Conservation (phyloP, 2,329 filamentous ascomycete species). For the Bretziella fagacearum region DNA sequence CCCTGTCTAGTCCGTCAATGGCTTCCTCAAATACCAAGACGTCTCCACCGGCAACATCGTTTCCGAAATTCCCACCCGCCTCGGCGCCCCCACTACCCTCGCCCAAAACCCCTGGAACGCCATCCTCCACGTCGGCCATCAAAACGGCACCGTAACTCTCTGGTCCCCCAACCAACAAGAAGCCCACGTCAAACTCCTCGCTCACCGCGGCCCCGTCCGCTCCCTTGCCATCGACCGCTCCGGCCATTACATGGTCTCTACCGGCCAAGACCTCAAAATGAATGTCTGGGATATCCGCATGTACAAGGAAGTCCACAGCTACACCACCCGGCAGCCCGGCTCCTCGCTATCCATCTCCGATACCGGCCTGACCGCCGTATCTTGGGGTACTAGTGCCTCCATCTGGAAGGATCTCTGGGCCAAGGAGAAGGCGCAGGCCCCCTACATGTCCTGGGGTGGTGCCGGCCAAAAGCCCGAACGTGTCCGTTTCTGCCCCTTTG, state of each 20-base stretch:
- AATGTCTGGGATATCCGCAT: slow-evolving; percentile 91
- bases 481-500: slow-evolving; percentile 82
- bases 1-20: slow-evolving; percentile 48
- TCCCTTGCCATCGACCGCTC: slow-evolving; percentile 73
- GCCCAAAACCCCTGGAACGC: slow-evolving; percentile 86
- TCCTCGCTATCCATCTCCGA: slow-evolving; percentile 79
- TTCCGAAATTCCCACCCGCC: slow-evolving; percentile 66
- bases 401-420: slow-evolving; percentile 85
- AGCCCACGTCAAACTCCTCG: slow-evolving; percentile 77
- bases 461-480: slow-evolving; percentile 68
- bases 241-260: slow-evolving; percentile 88
- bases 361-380: slow-evolving; percentile 69
- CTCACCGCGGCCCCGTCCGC: slow-evolving; percentile 76
- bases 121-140: slow-evolving; percentile 79
- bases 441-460: slow-evolving; percentile 87
- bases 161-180: slow-evolving; percentile 89
- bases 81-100: slow-evolving; percentile 69
- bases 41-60: slow-evolving; percentile 84
- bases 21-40: slow-evolving; percentile 85
- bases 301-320: slow-evolving; percentile 82
- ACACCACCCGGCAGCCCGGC: slow-evolving; percentile 68
- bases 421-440: slow-evolving; percentile 64
- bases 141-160: slow-evolving; percentile 83
- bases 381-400: slow-evolving; percentile 76
- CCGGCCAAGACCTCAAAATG: slow-evolving; percentile 80